Evolutionary conservation across 495 filamentous ascomycete genomes (phyloP).

Genomic region (Aspergillus sparsus): DNA sequence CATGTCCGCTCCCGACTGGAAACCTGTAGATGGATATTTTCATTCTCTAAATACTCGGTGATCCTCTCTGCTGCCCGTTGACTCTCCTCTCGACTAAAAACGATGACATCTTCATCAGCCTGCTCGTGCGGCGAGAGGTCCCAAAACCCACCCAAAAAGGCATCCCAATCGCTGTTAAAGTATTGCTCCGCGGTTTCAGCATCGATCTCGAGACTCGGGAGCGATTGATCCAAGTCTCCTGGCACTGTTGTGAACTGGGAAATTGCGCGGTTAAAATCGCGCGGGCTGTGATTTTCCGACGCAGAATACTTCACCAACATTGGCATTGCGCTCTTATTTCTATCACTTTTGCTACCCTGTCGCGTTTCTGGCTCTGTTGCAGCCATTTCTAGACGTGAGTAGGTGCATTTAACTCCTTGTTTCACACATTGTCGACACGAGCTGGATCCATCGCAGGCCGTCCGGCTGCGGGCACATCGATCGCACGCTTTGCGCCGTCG

Average conservation of each 20-base stretch:
- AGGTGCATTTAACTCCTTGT: neutral
- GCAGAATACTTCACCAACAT: neutral
- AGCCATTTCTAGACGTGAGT: neutral
- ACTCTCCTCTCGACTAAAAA: neutral
- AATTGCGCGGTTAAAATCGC: neutral
- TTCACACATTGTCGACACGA: neutral
- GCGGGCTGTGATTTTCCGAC: neutral
- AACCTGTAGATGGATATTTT: neutral
- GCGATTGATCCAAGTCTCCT: neutral
- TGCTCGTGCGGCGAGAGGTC: neutral
- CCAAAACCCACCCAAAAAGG: neutral
- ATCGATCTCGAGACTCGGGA: neutral
- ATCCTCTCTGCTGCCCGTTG: neutral
- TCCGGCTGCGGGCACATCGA: neutral
- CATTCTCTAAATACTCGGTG: neutral
- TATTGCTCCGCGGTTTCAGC: neutral
- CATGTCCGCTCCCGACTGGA: neutral
- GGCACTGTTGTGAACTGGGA: neutral
- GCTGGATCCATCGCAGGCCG: neutral
- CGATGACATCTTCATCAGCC: neutral
- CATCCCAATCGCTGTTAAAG: neutral
- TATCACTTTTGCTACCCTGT: too few species aligned
- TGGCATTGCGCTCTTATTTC: neutral
- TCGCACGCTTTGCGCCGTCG: neutral
- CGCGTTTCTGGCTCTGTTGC: neutral